Evolutionary conservation across 2,329 filamentous ascomycete genomes (phyloP).

Genomic region (Fusarium nodosum): DNA sequence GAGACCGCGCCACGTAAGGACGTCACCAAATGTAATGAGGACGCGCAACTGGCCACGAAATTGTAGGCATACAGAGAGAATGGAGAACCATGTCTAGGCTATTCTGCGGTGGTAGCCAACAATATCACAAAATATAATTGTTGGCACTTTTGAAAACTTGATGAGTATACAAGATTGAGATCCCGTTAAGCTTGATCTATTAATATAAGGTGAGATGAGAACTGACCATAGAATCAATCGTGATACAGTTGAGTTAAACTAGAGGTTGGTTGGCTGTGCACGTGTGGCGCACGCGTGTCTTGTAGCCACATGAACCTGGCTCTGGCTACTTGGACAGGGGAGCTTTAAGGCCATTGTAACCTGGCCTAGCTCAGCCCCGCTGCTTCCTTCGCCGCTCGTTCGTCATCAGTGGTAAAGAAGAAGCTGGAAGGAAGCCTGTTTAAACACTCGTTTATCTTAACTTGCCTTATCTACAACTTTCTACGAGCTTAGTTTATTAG

Average conservation of each 20-base stretch:
- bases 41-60: conserved; percentile 31
- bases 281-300: conserved; percentile 40
- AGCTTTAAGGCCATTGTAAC: conserved; percentile 24
- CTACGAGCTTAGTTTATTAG: not conserved
- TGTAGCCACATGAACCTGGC: conserved; percentile 23
- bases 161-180: not conserved
- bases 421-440: conserved; percentile 33
- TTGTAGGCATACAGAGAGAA: not conserved
- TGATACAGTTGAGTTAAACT: not conserved
- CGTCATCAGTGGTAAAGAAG: conserved; percentile 41
- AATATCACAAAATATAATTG: not conserved
- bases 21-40: conserved; percentile 23
- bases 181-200: not conserved
- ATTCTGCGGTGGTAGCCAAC: not conserved
- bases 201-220: not conserved
- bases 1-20: conserved; percentile 27
- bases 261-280: conserved; percentile 13
- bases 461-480: conserved; percentile 2
- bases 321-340: not conserved
- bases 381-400: conserved; percentile 35
- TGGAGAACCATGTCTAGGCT: not conserved
- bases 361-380: conserved; percentile 43
- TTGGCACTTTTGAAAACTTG: not conserved
- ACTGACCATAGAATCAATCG: not conserved
- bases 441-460: conserved; percentile 20